phyloP scores from a whole-genome alignment of 2,329 filamentous ascomycete species.

The Exophiala oligosperma region DNA sequence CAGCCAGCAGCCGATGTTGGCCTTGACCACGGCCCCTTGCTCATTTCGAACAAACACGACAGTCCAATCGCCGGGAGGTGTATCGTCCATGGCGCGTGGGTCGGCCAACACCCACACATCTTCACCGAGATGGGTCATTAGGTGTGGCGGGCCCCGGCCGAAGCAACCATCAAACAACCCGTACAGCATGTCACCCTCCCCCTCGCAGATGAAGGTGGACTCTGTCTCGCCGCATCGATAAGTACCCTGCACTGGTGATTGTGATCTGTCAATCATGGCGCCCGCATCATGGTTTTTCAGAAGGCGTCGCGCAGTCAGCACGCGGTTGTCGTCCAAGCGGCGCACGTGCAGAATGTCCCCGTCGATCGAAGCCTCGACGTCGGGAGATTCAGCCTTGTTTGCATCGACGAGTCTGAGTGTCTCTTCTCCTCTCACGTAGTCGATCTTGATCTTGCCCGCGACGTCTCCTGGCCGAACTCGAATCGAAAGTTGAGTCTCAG shows the following conservation, averaged over 20 bases:
- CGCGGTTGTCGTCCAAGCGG: slow-evolving; percentile 34
- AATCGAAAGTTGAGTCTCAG: neutral
- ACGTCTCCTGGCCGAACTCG: slow-evolving; percentile 28
- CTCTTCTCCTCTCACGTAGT: slow-evolving; percentile 14
- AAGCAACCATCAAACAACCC: slow-evolving; percentile 45
- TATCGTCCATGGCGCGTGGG: slow-evolving; percentile 43
- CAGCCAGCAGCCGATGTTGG: slow-evolving; percentile 45
- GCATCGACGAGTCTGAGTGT: slow-evolving; percentile 25
- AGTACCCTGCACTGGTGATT: slow-evolving; percentile 29
- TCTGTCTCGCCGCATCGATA: slow-evolving; percentile 41
- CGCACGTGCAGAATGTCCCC: slow-evolving; percentile 34
- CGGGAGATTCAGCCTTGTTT: slow-evolving; percentile 22
- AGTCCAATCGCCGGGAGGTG: slow-evolving; percentile 47
- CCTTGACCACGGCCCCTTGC: slow-evolving; percentile 27
- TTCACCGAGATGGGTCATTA: slow-evolving; percentile 41
- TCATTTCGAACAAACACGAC: slow-evolving; percentile 37
- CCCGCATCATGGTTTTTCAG: neutral
- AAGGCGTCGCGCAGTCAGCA: slow-evolving; percentile 30
- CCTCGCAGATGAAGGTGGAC: slow-evolving; percentile 38
- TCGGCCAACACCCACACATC: slow-evolving; percentile 43
- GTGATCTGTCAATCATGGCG: slow-evolving; percentile 13
- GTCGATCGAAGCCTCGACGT: slow-evolving; percentile 34
- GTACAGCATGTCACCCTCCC: slow-evolving; percentile 41
- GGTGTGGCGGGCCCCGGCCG: slow-evolving; percentile 39
- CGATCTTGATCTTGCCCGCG: slow-evolving; percentile 4